phyloP scores from a whole-genome alignment of 2,329 filamentous ascomycete species.

The Diatrype stigma region DNA sequence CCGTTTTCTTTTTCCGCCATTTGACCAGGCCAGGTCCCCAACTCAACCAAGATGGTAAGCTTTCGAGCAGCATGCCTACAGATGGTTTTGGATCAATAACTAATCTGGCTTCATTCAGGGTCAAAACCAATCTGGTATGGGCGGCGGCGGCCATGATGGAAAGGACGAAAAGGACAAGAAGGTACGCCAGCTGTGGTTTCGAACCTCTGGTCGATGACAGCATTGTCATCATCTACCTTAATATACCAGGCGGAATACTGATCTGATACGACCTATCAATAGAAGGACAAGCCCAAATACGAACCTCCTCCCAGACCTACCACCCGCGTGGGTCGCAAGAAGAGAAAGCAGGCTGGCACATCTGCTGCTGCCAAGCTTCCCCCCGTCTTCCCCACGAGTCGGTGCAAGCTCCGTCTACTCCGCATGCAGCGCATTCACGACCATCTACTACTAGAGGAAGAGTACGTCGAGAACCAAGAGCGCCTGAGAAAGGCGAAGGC shows the following conservation, averaged over 20 bases:
- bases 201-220: neutral
- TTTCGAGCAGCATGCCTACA: neutral
- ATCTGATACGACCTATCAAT: constrained; percentile 8
- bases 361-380: constrained; percentile 95
- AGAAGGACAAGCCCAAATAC: constrained; percentile 99
- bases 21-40: constrained; percentile 10
- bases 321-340: constrained; percentile 95
- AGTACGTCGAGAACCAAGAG: constrained; percentile 99
- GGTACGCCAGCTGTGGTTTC: constrained; percentile 43
- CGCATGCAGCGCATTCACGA: constrained; percentile 99
- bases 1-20: neutral
- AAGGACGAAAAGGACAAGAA: constrained; percentile 93
- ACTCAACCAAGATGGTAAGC: constrained; percentile 24
- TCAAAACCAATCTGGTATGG: constrained; percentile 84
- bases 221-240: neutral
- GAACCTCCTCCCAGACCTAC: constrained; percentile 96
- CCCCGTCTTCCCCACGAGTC: constrained; percentile 86
- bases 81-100: neutral
- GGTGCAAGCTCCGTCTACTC: constrained; percentile 94
- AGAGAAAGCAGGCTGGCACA: constrained; percentile 90
- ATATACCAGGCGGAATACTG: neutral
- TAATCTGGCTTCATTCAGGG: constrained; percentile 46
- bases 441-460: constrained; percentile 91
- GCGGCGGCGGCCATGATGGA: constrained; percentile 69
- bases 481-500: constrained; percentile 88